Evolutionary conservation across 1,284 basidiomycete genomes (phyloP).

Genomic region (Cryptococcus sp.): DNA sequence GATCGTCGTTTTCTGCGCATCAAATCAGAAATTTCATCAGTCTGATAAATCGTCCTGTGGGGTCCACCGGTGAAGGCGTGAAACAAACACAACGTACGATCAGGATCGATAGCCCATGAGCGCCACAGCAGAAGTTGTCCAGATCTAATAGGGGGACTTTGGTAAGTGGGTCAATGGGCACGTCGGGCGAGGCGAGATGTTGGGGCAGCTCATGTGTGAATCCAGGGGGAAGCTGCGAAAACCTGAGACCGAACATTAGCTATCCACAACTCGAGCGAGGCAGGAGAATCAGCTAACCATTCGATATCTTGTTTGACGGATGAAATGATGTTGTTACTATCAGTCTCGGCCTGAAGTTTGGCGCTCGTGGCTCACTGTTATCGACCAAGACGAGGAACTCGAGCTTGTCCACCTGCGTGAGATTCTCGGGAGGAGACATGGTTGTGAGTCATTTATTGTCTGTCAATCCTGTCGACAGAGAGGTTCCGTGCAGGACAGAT

Average conservation of each 20-base stretch:
- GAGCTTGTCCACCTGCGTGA: constrained; percentile 41
- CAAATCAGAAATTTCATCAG: neutral
- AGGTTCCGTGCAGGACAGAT: neutral
- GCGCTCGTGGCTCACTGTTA: constrained; percentile 29
- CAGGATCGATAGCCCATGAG: constrained; percentile 76
- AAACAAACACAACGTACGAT: no score
- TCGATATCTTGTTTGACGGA: constrained; percentile 18
- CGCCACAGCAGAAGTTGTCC: constrained; percentile 76
- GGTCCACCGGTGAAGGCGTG: no score
- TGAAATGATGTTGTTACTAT: no score
- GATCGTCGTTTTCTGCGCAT: constrained; percentile 41
- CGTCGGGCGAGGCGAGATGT: constrained; percentile 60
- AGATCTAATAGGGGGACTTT: constrained; percentile 69
- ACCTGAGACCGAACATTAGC: neutral
- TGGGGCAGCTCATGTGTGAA: constrained; percentile 70
- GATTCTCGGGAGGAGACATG: constrained; percentile 4
- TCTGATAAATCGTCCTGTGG: no score
- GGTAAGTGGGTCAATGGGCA: constrained; percentile 60
- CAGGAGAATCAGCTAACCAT: constrained; percentile 13
- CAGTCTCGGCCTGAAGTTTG: no score
- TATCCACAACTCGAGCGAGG: neutral
- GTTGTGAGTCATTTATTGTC: neutral
- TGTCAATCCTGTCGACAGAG: neutral
- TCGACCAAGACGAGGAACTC: constrained; percentile 46
- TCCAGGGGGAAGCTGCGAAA: constrained; percentile 60